Conservation (phyloP, 1,284 basidiomycete species). For the Sutorius eximius region DNA sequence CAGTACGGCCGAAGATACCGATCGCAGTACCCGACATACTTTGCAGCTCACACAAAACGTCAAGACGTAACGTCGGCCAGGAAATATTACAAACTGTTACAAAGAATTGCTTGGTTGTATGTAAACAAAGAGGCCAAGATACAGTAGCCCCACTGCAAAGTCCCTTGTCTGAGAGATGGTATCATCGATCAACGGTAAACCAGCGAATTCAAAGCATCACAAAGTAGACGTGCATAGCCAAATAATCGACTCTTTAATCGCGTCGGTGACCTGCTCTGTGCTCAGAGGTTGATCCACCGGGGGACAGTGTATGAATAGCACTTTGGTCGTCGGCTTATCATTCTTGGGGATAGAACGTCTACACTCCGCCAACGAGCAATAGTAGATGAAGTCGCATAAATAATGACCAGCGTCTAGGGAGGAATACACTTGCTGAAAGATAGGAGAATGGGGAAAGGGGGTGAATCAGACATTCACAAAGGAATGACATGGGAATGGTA, state of each 20-base stretch:
- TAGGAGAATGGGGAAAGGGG: not conserved
- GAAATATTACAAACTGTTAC: not conserved
- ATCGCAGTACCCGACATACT: not conserved
- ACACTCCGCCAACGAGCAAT: slow-evolving; percentile 74
- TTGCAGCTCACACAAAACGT: not conserved
- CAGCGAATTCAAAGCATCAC: slow-evolving; percentile 11
- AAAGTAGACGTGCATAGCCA: slow-evolving; percentile 48
- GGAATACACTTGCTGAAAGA: slow-evolving; percentile 57
- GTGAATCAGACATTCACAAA: slow-evolving; percentile 10
- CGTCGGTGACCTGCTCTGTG: slow-evolving; percentile 65
- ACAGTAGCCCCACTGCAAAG: slow-evolving; percentile 22
- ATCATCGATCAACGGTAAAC: slow-evolving; percentile 7
- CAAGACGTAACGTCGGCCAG: not conserved
- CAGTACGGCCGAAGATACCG: slow-evolving; percentile 17
- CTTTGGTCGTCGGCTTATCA: slow-evolving; percentile 56
- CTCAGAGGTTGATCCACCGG: slow-evolving; percentile 60
- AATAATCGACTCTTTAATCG: slow-evolving; percentile 56
- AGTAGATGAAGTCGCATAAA: slow-evolving; percentile 77
- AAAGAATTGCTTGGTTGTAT: not conserved
- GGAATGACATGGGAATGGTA: not conserved
- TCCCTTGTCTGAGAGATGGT: slow-evolving; percentile 22
- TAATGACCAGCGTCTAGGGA: slow-evolving; percentile 77
- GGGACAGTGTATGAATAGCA: slow-evolving; percentile 72
- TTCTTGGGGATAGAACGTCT: slow-evolving; percentile 53
- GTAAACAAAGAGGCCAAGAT: slow-evolving; percentile 1